phyloP scores from a whole-genome alignment of 495 filamentous ascomycete species.

The Penicillium canariense region DNA sequence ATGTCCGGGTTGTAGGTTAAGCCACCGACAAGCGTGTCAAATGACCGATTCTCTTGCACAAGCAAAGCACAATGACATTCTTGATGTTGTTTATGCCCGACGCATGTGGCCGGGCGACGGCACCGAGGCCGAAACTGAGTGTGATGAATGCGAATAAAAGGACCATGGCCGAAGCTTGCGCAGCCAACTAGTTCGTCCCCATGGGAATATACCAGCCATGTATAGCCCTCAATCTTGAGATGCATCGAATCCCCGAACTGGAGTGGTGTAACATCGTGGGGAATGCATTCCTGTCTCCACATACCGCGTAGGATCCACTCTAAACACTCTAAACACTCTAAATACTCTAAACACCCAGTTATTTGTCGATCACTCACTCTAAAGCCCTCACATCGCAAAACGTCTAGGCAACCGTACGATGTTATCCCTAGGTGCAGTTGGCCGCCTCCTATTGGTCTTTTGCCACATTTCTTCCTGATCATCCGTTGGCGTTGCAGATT shows the following conservation, averaged over 20 bases:
- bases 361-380: neutral
- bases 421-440: neutral
- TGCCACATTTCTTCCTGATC: neutral
- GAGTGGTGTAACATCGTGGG: neutral
- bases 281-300: neutral
- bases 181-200: neutral
- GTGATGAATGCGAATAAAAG: neutral
- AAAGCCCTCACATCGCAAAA: neutral
- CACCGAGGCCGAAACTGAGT: slow-evolving; percentile 11
- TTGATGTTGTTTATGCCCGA: slow-evolving; percentile 37
- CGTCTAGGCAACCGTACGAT: too few relatives aligned
- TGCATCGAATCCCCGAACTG: neutral
- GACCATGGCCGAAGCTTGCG: neutral
- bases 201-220: neutral
- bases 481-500: neutral
- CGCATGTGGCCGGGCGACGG: slow-evolving; percentile 6
- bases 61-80: slow-evolving; percentile 45
- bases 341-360: neutral
- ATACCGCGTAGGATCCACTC: neutral
- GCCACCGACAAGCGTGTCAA: slow-evolving; percentile 44
- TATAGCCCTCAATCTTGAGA: too few relatives aligned
- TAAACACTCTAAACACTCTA: neutral
- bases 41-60: slow-evolving; percentile 45
- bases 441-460: neutral
- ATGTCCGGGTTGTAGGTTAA: slow-evolving; percentile 35